A percentile compares a stretch with the other conserved stretches of the same genome.
These are phyloP conservation scores for Setaria italica DNA, from an alignment of 202 grass and related monocot genomes.

Conservation along the genomic window DNA sequence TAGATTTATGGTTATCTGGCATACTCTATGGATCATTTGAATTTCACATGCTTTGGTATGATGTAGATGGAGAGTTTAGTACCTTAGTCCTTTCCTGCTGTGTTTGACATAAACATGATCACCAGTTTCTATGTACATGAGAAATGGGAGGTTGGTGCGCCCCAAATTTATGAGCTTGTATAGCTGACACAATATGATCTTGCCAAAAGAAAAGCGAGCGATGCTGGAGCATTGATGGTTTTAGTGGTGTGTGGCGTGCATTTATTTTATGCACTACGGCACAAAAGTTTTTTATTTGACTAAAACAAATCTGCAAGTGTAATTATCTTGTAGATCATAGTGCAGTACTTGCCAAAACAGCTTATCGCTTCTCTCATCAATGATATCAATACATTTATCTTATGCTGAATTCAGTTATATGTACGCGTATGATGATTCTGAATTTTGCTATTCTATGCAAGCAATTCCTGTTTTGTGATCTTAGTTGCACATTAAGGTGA, in stretches of 20 bases:
- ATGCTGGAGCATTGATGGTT: neutral
- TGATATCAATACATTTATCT: neutral
- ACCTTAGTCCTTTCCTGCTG: neutral
- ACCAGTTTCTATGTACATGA: neutral
- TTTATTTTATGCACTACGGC: neutral
- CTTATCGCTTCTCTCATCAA: neutral
- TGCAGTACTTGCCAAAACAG: neutral
- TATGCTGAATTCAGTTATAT: neutral
- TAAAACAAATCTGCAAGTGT: neutral
- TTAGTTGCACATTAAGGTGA: neutral
- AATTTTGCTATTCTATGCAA: neutral
- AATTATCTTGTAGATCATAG: neutral
- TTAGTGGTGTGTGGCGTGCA: neutral
- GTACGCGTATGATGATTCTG: neutral
- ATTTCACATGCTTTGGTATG: neutral
- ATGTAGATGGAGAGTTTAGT: neutral
- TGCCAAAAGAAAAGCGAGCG: neutral
- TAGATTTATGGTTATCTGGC: neutral
- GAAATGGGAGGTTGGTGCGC: neutral
- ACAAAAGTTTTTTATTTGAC: neutral
- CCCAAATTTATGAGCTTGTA: neutral
- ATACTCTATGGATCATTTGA: conserved; percentile 1
- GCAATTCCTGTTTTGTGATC: neutral
- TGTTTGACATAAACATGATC: neutral
- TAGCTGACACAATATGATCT: neutral